Conservation (phyloP, 2,329 filamentous ascomycete genomes). For the Aspergillus fructus region DNA sequence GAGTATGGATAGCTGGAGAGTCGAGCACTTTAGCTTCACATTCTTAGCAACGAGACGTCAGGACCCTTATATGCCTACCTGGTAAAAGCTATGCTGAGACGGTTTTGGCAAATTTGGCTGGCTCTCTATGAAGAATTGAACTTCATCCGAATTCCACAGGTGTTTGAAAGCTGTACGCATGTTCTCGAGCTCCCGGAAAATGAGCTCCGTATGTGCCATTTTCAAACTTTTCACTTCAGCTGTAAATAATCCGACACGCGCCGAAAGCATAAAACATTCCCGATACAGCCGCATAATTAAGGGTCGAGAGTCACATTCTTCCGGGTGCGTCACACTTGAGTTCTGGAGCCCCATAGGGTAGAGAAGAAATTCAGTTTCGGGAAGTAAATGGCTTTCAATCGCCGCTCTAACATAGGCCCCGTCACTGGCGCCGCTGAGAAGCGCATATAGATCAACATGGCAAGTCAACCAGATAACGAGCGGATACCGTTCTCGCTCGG, state of each 20-base stretch:
- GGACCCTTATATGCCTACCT: conserved; percentile 33
- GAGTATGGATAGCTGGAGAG: conserved; percentile 36
- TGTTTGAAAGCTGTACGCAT: conserved; percentile 38
- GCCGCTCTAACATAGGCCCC: conserved; percentile 52
- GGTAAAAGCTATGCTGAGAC: conserved; percentile 42
- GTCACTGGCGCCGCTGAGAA: conserved; percentile 52
- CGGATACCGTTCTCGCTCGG: conserved; percentile 47
- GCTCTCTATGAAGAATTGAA: conserved; percentile 35
- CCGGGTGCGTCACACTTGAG: conserved; percentile 36
- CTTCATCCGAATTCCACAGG: conserved; percentile 40
- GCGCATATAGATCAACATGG: conserved; percentile 56
- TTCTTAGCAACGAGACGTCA: not conserved
- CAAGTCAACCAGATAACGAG: conserved; percentile 57
- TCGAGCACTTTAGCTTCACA: conserved; percentile 9
- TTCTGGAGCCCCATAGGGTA: conserved; percentile 35
- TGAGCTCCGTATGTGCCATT: conserved; percentile 22
- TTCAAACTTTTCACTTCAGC: conserved; percentile 40
- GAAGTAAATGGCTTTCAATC: conserved; percentile 50
- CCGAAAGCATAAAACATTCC: conserved; percentile 46
- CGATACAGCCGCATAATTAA: conserved; percentile 47
- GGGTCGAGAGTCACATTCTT: conserved; percentile 39
- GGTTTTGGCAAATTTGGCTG: conserved; percentile 37
- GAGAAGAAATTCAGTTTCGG: conserved; percentile 39
- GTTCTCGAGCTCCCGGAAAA: conserved; percentile 35
- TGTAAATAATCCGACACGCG: conserved; percentile 46